Evolutionary conservation across 2,329 filamentous ascomycete genomes (phyloP), one percentile per base, ranked within the genome.

Genomic region (Aspergillus chevalieri): DNA sequence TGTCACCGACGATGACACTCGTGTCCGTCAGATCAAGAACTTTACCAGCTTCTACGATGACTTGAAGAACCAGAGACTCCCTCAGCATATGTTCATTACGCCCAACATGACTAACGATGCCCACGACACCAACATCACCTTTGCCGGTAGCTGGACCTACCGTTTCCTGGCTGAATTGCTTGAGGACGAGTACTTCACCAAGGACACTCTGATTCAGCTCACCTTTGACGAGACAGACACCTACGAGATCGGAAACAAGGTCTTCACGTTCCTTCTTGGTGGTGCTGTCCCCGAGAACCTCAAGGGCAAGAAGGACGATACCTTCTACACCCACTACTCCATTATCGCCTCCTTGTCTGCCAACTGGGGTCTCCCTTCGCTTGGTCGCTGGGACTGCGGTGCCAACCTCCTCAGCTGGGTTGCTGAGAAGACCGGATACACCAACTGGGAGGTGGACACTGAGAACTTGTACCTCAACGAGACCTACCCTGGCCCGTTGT

Each of bases 141-240:
- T 81, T 22, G 85, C 86, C 4, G 86, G 85, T 2, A 61, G 69
- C 17, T 93, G 87, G 86, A 80, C 82, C 15, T 78, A 82, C 39
- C 71, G 63, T 39, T 91, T 90, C 71, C 70, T 93, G 2, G 78
- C 81, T 50, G 85, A 86, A 0, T 81, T 93, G 9, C 74, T 93
- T 6, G 66, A 77, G 26, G 78, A 93, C 70, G 70, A 74, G 44
- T 79, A 84, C 57, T 92, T 93, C 70, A 87, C 85, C 80, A 73
- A 86, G 38, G 82, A 86, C 62, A 92, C 87, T 0, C 78, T 92
- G 1, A 79, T 93, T n/a, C 73, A 92, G 5, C 68, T 93, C 53
- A 91, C 83, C n/a, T 93, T 89, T 61, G 89, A 94, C 56, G 89
- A 93, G 72, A 89, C 85, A 68, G 79, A 86, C 58, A 83, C 80